Conservation (phyloP, 2,329 filamentous ascomycete species). For the Penicillium crustosum region DNA sequence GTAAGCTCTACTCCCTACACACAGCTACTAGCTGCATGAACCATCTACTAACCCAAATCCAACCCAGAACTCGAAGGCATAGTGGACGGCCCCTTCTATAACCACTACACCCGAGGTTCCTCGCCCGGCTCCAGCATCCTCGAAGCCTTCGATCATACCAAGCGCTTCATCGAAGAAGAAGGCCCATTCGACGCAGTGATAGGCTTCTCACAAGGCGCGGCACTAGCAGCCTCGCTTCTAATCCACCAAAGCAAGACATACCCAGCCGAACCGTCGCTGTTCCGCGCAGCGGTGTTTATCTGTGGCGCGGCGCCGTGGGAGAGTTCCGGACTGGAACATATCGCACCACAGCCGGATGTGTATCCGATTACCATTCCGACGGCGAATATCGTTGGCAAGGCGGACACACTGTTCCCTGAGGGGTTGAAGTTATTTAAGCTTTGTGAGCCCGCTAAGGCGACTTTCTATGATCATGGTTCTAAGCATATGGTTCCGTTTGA, state of each 20-base stretch:
- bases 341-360: slow-evolving; percentile 14
- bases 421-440: slow-evolving; percentile 34
- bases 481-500: slow-evolving; percentile 38
- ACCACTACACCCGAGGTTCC: slow-evolving; percentile 29
- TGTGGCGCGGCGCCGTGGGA: slow-evolving; percentile 31
- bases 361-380: slow-evolving; percentile 38
- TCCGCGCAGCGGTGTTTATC: slow-evolving; percentile 34
- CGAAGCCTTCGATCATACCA: slow-evolving; percentile 29
- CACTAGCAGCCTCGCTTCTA: slow-evolving; percentile 30
- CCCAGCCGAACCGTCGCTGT: slow-evolving; percentile 23
- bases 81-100: slow-evolving; percentile 34
- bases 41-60: not conserved
- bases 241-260: slow-evolving; percentile 24
- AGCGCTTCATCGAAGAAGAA: slow-evolving; percentile 21
- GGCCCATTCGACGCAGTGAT: slow-evolving; percentile 37
- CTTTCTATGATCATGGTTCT: slow-evolving; percentile 39
- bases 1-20: slow-evolving; percentile 14
- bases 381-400: slow-evolving; percentile 40
- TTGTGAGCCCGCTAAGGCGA: slow-evolving; percentile 34
- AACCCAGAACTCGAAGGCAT: slow-evolving; percentile 32
- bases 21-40: not conserved
- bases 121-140: slow-evolving; percentile 25
- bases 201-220: slow-evolving; percentile 36
- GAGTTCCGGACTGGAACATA: slow-evolving; percentile 19
- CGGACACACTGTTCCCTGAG: slow-evolving; percentile 34